Conservation (phyloP, 306 rosid species). For the Begonia masoniana region DNA sequence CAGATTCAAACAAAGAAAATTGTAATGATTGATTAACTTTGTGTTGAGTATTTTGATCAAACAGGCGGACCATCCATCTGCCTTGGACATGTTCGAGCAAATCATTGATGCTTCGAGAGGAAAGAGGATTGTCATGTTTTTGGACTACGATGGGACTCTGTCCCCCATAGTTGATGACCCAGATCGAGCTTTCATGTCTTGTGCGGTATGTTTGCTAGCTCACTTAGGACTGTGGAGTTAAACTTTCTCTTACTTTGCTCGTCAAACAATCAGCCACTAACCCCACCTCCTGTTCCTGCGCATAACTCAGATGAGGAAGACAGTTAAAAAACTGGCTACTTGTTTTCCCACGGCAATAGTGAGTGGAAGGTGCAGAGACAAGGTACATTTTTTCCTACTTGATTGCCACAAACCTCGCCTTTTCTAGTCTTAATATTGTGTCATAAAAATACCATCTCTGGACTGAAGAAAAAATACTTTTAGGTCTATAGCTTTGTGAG, state of each 20-base stretch:
- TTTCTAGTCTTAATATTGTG: no score
- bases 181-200: constrained; percentile 76
- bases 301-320: constrained; percentile 67
- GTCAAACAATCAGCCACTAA: neutral
- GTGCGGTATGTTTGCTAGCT: constrained; percentile 31
- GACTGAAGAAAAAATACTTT: neutral
- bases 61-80: constrained; percentile 75
- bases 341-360: constrained; percentile 90
- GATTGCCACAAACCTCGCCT: no score
- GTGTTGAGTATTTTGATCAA: neutral
- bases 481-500: constrained; percentile 76
- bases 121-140: constrained; percentile 71
- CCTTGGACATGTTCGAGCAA: constrained; percentile 69
- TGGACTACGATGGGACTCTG: constrained; percentile 88
- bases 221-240: neutral
- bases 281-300: constrained; percentile 1
- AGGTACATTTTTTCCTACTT: constrained; percentile 24
- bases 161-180: constrained; percentile 90
- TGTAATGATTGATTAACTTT: neutral
- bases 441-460: no score
- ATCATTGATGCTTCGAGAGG: constrained; percentile 67
- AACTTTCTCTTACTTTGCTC: neutral
- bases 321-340: constrained; percentile 62
- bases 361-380: constrained; percentile 80
- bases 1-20: neutral